Conservation (phyloP, 805 yeast genomes). For the Ascoidea tarda region DNA sequence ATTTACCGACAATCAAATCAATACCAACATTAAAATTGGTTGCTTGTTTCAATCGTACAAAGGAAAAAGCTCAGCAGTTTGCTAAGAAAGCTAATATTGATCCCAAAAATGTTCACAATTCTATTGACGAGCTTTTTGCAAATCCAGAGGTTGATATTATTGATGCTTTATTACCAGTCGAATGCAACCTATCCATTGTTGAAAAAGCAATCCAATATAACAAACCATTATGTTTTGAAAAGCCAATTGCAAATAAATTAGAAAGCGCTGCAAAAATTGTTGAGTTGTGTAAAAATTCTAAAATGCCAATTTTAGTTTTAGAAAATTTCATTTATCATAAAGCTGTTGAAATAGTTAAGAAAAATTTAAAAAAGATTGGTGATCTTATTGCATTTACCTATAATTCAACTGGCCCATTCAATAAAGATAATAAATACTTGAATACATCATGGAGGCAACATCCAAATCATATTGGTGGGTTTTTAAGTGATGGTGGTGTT, state of each 20-base stretch:
- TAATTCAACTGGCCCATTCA: slow-evolving; percentile 62
- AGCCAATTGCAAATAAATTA: slow-evolving; percentile 83
- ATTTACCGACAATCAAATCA: slow-evolving; percentile 24
- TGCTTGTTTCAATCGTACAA: slow-evolving; percentile 77
- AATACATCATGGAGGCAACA: slow-evolving; percentile 75
- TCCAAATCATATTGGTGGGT: slow-evolving; percentile 92
- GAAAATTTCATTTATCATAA: slow-evolving; percentile 79
- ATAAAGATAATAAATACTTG: slow-evolving; percentile 42
- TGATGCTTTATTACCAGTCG: slow-evolving; percentile 86
- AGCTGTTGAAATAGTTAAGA: slow-evolving; percentile 38
- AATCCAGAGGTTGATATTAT: slow-evolving; percentile 62
- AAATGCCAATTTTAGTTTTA: slow-evolving; percentile 58
- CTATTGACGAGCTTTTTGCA: slow-evolving; percentile 47
- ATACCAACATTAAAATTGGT: slow-evolving; percentile 38
- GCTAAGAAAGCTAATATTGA: slow-evolving; percentile 48
- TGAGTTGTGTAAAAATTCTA: slow-evolving; percentile 41
- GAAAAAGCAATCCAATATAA: slow-evolving; percentile 55
- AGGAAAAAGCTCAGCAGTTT: slow-evolving; percentile 67
- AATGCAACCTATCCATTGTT: slow-evolving; percentile 56
- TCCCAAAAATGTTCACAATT: slow-evolving; percentile 37
- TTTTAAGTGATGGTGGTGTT: slow-evolving; percentile 89
- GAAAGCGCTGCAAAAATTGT: slow-evolving; percentile 75
- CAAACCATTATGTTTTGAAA: slow-evolving; percentile 75
- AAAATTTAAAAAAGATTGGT: slow-evolving; percentile 60
- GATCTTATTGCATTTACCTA: slow-evolving; percentile 54